Evolutionary conservation across 257 asterid genomes (phyloP).

Genomic region (Forsythia viridissima): DNA sequence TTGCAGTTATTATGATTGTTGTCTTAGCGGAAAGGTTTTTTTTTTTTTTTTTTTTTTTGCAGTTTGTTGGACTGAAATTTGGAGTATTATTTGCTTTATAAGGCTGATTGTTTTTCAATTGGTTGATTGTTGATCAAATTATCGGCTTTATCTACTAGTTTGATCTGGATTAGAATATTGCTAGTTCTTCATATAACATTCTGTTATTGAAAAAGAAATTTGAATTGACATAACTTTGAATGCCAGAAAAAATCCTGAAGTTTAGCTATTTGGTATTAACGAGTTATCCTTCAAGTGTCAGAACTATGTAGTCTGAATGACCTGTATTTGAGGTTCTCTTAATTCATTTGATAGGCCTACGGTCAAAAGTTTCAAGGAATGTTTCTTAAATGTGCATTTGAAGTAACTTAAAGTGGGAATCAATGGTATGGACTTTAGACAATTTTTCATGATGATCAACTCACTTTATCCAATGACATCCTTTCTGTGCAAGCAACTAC

Average conservation of each 20-base stretch:
- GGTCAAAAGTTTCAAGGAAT: neutral
- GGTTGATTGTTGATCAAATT: neutral
- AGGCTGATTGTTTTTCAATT: neutral
- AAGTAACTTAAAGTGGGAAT: conserved; percentile 38
- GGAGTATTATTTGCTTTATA: neutral
- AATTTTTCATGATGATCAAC: conserved; percentile 5
- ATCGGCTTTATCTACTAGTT: no score
- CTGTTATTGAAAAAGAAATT: no score
- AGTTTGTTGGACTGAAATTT: neutral
- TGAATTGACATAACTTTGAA: no score
- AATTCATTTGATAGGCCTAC: neutral
- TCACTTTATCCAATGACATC: conserved; percentile 17
- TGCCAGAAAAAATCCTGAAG: no score
- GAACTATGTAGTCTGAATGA: no score
- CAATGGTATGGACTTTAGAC: conserved; percentile 10
- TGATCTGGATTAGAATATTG: no score
- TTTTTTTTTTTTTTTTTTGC: no score
- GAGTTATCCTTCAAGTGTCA: no score
- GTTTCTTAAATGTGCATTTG: conserved; percentile 27
- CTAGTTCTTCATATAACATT: no score
- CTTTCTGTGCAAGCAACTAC: conserved; percentile 38
- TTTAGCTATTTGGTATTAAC: no score
- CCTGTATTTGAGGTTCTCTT: no score
- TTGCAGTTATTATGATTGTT: neutral
- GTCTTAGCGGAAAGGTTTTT: no score